Evolutionary conservation across 73 alveolate species (phyloP).

Genomic region (Tetrahymena elliotti): DNA sequence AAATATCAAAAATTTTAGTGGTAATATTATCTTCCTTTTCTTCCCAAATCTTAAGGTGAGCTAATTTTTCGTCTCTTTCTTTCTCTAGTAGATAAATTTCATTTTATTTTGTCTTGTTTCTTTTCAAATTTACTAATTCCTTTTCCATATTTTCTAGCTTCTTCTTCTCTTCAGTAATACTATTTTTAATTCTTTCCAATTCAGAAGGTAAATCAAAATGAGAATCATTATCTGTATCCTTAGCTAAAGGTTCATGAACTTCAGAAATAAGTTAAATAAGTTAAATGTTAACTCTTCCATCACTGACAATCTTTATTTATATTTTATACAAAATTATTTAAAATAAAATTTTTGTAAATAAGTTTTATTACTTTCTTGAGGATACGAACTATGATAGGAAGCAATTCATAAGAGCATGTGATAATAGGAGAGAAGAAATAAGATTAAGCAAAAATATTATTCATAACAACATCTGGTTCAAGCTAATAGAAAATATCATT

Average conservation of each 20-base stretch:
- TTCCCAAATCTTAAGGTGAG: not conserved
- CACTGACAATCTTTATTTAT: not conserved
- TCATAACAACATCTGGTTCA: not conserved
- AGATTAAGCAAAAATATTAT: not conserved
- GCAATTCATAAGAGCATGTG: not conserved
- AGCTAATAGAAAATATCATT: not conserved
- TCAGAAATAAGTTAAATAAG: not conserved
- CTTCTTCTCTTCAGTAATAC: not conserved
- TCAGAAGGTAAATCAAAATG: not conserved
- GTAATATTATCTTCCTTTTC: not conserved
- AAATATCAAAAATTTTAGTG: not conserved
- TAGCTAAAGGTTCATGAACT: not conserved
- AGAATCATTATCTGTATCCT: not conserved
- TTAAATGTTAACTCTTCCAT: not conserved
- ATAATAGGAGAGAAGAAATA: not conserved
- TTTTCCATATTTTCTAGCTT: not conserved
- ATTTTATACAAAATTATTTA: too few relatives aligned
- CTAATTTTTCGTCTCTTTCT: not conserved
- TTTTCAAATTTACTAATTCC: not conserved
- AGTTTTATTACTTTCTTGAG: not conserved
- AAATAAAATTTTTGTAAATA: not conserved
- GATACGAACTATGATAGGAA: not conserved
- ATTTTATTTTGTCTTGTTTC: not conserved
- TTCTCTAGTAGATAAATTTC: not conserved
- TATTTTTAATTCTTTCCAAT: not conserved